Conservation (phyloP, 1,284 basidiomycete genomes). For the Puccinia horiana region DNA sequence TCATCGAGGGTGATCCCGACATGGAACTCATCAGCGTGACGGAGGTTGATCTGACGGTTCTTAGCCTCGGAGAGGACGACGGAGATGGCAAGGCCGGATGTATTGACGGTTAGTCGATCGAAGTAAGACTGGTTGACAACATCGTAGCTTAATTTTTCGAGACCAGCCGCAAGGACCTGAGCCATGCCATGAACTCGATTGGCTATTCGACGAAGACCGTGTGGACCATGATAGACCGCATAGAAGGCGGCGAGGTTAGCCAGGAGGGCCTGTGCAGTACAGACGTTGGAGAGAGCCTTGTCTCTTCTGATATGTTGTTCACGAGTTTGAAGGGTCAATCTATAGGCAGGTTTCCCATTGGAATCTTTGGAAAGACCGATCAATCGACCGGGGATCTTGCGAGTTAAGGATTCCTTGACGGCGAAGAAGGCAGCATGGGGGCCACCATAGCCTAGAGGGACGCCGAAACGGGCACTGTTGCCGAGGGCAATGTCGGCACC, state of each 20-base stretch:
- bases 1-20: constrained; percentile 93
- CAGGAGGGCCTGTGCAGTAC: constrained; percentile 74
- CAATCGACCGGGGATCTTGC: constrained; percentile 93
- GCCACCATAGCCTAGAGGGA: constrained; percentile 84
- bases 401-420: constrained; percentile 85
- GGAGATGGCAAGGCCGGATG: constrained; percentile 67
- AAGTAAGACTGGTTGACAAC: constrained; percentile 70
- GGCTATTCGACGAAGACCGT: constrained; percentile 81
- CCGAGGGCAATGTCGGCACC: constrained; percentile 94
- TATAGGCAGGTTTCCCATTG: constrained; percentile 81
- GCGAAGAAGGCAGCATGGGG: constrained; percentile 96
- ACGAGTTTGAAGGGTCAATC: constrained; percentile 80
- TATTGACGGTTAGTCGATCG: constrained; percentile 83
- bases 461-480: constrained; percentile 92
- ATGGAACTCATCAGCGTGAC: constrained; percentile 72
- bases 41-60: constrained; percentile 77
- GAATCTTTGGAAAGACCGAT: constrained; percentile 86
- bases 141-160: constrained; percentile 73
- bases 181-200: constrained; percentile 87
- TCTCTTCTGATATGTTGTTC: constrained; percentile 59
- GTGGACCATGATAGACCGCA: constrained; percentile 92
- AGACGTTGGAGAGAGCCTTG: constrained; percentile 59
- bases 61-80: constrained; percentile 72
- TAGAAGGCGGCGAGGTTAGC: constrained; percentile 98
- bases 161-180: constrained; percentile 70